These are phyloP conservation scores for Termitomyces sp. DNA, from an alignment of 768 basidiomycete species.

Conservation along the genomic window DNA sequence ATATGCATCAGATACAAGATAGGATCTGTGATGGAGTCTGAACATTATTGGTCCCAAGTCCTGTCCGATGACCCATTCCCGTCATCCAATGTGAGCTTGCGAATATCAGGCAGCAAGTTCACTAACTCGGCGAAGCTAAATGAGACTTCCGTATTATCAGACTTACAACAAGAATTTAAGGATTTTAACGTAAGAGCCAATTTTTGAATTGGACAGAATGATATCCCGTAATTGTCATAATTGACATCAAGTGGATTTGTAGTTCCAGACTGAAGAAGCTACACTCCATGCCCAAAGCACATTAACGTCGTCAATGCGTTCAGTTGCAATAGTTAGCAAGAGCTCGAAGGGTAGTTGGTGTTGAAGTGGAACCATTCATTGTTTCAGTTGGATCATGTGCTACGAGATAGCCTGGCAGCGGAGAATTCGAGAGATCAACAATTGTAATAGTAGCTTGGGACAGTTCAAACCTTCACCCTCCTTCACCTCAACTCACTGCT, in stretches of 20 bases:
- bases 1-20: not conserved
- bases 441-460: not conserved
- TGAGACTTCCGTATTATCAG: not conserved
- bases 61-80: not conserved
- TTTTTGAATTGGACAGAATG: not conserved
- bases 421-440: not conserved
- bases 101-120: not conserved
- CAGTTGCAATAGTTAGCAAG: not conserved
- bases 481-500: not conserved
- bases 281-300: not conserved
- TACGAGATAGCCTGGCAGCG: too few species aligned
- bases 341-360: not conserved
- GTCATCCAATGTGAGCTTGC: not conserved
- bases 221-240: not conserved
- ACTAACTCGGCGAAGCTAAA: not conserved
- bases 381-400: not conserved
- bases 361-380: not conserved
- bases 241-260: not conserved
- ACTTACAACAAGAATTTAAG: not conserved
- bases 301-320: too few species aligned
- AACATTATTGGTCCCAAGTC: not conserved
- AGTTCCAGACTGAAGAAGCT: not conserved
- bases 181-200: not conserved
- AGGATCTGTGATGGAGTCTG: not conserved
- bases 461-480: too few species aligned